phyloP scores from a whole-genome alignment of 164 flowering plant species.

The Liquidambar formosana region DNA sequence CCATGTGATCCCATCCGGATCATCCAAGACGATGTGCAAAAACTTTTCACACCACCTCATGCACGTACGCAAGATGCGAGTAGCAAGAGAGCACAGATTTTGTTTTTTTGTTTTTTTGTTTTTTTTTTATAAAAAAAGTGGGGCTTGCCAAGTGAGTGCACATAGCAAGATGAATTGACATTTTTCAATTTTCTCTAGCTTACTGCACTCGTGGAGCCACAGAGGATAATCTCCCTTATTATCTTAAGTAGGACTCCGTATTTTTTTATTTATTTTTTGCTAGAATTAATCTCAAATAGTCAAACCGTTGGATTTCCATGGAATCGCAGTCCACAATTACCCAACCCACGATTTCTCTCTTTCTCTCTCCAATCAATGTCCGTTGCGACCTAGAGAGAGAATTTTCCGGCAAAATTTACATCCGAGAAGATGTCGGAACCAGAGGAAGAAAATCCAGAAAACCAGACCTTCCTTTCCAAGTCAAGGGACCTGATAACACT shows the following conservation, averaged over 20 bases:
- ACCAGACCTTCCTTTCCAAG: not conserved
- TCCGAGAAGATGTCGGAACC: constrained; percentile 19
- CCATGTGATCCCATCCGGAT: too few species aligned
- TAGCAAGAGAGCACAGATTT: too few species aligned
- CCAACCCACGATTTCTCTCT: not conserved
- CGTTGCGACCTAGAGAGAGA: not conserved
- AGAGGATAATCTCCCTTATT: too few species aligned
- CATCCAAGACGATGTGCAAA: too few species aligned
- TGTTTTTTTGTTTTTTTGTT: too few species aligned
- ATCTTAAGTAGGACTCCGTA: not conserved
- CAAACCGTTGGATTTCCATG: constrained; percentile 22
- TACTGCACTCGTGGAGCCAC: too few species aligned
- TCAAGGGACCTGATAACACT: not conserved
- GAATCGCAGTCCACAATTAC: constrained; percentile 11
- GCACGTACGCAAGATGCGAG: too few species aligned
- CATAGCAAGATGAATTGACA: too few species aligned
- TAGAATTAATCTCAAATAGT: constrained; percentile 6
- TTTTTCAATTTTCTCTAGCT: too few species aligned
- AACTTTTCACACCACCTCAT: too few species aligned
- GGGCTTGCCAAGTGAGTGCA: too few species aligned
- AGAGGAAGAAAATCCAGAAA: constrained; percentile 18
- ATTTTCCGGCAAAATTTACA: not conserved
- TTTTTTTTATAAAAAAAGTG: too few species aligned
- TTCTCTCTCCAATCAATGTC: constrained; percentile 10
- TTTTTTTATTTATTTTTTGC: not conserved